These are phyloP conservation scores for Hymenoscyphus infarciens DNA, from an alignment of 2,329 filamentous ascomycete species.

Conservation along the genomic window DNA sequence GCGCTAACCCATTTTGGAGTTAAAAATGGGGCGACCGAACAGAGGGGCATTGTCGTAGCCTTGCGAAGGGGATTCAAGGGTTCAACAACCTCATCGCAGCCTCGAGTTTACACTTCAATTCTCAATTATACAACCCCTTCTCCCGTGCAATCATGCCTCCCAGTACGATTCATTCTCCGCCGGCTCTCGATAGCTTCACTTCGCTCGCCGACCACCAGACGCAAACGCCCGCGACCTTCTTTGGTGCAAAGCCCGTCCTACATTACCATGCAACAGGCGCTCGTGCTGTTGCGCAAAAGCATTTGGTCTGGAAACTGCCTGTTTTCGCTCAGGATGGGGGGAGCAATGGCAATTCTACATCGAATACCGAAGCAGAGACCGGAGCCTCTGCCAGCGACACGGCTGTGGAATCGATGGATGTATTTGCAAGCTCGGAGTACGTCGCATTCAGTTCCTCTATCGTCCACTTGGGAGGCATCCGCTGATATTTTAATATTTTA, in stretches of 20 bases:
- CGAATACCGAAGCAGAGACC: conserved; percentile 34
- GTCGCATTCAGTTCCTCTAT: conserved; percentile 18
- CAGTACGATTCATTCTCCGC: conserved; percentile 55
- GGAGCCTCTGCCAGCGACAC: conserved; percentile 30
- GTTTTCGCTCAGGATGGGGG: conserved; percentile 49
- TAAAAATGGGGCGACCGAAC: too few relatives aligned
- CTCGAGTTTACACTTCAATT: background rate
- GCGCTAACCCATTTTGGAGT: background rate
- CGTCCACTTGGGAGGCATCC: background rate
- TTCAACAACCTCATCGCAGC: background rate
- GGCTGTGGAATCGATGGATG: conserved; percentile 42
- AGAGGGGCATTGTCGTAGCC: background rate
- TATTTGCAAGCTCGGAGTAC: conserved; percentile 59
- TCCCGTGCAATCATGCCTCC: conserved; percentile 26
- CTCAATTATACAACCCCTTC: background rate
- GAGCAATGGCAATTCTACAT: background rate
- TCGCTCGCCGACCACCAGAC: conserved; percentile 66
- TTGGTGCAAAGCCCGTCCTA: conserved; percentile 66
- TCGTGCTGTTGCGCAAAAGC: conserved; percentile 54
- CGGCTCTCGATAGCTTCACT: conserved; percentile 57
- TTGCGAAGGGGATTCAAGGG: background rate
- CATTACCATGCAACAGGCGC: conserved; percentile 58
- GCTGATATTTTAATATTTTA: conserved; percentile 20
- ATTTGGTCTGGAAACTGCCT: conserved; percentile 51
- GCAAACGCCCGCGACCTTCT: conserved; percentile 70